Base-by-base conservation (phyloP, 129 eudicot species). In the Saussurea involucrata region DNA sequence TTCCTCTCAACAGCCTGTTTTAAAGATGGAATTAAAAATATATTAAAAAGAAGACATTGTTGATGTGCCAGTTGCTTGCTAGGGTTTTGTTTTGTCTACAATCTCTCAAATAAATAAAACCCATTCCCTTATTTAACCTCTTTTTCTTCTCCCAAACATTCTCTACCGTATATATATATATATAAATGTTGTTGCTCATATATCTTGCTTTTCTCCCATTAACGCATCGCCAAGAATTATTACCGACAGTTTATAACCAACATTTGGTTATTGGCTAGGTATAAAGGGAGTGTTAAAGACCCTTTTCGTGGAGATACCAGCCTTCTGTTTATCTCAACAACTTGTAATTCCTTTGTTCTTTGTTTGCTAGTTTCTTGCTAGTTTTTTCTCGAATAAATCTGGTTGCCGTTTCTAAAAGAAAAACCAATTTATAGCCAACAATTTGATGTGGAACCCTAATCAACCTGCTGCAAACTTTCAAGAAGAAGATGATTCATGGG, bases 401-500 rank as follows among this genome's bases (percentile, higher is more conserved):
- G n/a, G n/a, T n/a, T n/a, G n/a, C n/a, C n/a, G n/a, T n/a, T n/a
- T n/a, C n/a, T n/a, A n/a, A n/a, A n/a, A n/a, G n/a, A n/a, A n/a
- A n/a, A n/a, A n/a, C n/a, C n/a, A n/a, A n/a, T n/a, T n/a, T n/a
- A n/a, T n/a, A n/a, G n/a, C 67, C 68, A 33, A 49, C 7, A 28
- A 49, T 72, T 55, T 34, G 67, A 72, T 72, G 77, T 72, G 77
- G 77, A 55, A 57, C 46, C 66, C 66, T 13, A 72, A 28, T 60
- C 49, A 72, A 72, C 44, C 67, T 18, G 28, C 27, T 8, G 29
- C 67, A 8, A 65, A 1, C 18, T 53, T 67, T 29, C 77, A 72
- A 31, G 77, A 72, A 22, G 66, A 72, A 20, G 77, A 72, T 53
- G 77, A 72, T 57, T 72, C 67, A 3, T 72, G 77, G 77, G 77